A percentile compares a stretch with the other conserved stretches of the same genome.
These are phyloP conservation scores for Monosporascus ibericus DNA, from an alignment of 2,329 filamentous ascomycete species.

Conservation along the genomic window DNA sequence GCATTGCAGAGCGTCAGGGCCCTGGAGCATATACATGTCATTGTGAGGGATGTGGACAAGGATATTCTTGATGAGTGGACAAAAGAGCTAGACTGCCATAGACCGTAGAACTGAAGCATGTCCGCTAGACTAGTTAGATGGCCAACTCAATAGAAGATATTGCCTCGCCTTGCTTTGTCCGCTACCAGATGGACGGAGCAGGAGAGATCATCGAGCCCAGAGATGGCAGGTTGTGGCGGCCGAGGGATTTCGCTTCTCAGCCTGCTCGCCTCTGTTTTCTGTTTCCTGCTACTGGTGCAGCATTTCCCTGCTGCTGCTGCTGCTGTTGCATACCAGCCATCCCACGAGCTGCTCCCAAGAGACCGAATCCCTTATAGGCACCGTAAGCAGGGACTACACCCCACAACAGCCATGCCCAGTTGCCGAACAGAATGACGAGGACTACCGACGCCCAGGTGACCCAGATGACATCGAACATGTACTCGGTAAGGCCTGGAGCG, in stretches of 20 bases:
- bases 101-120: conserved; percentile 11
- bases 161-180: too few relatives aligned
- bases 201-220: too few relatives aligned
- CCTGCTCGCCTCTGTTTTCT: conserved; percentile 50
- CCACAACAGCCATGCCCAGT: conserved; percentile 62
- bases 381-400: conserved; percentile 49
- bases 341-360: conserved; percentile 48
- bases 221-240: too few relatives aligned
- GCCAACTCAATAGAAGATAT: not conserved
- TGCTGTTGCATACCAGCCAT: conserved; percentile 43
- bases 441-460: conserved; percentile 79
- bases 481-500: conserved; percentile 85
- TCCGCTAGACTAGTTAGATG: not conserved
- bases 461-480: conserved; percentile 96
- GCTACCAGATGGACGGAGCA: too few relatives aligned
- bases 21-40: conserved; percentile 84
- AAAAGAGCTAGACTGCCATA: conserved; percentile 35
- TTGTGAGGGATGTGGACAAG: conserved; percentile 50
- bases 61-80: conserved; percentile 50
- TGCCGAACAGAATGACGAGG: conserved; percentile 71
- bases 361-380: conserved; percentile 45
- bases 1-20: conserved; percentile 80
- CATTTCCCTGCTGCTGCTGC: conserved; percentile 22
- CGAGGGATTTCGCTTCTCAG: conserved; percentile 19
- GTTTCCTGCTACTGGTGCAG: conserved; percentile 38